phyloP scores from a whole-genome alignment of 768 basidiomycete species.

The Agaricus sinodeliciosus region DNA sequence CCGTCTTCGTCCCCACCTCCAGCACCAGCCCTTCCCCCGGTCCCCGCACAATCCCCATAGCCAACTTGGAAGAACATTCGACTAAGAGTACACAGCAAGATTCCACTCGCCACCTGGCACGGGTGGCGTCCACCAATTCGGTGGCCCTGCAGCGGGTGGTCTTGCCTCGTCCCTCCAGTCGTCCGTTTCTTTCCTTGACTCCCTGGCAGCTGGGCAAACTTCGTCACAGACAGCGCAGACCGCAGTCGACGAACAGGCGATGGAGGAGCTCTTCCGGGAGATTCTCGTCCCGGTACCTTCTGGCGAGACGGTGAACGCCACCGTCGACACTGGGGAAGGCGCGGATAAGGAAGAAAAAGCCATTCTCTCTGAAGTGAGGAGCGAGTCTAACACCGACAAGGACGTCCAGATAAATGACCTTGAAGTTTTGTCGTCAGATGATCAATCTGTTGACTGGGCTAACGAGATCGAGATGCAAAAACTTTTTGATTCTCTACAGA shows the following conservation, averaged over 20 bases:
- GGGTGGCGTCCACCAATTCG: constrained; percentile 81
- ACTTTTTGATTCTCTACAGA: constrained; percentile 35
- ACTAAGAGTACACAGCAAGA: constrained; percentile 29
- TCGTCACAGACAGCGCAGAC: constrained; percentile 35
- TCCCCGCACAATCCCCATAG: constrained; percentile 16
- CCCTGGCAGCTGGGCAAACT: constrained; percentile 17
- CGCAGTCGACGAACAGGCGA: constrained; percentile 54
- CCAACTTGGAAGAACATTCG: constrained; percentile 20
- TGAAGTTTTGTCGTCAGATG: constrained; percentile 9
- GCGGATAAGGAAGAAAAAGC: constrained; percentile 10
- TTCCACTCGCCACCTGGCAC: constrained; percentile 96
- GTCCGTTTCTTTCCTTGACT: constrained; percentile 14
- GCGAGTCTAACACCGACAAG: constrained; percentile 4
- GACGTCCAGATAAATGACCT: neutral
- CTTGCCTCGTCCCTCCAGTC: constrained; percentile 23
- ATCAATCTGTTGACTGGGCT: constrained; percentile 22
- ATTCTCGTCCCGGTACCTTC: constrained; percentile 49
- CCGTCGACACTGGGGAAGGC: constrained; percentile 13
- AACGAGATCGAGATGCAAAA: constrained; percentile 56
- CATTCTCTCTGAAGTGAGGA: constrained; percentile 14
- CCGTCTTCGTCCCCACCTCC: constrained; percentile 23
- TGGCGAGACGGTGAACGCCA: constrained; percentile 24
- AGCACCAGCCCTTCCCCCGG: constrained; percentile 16
- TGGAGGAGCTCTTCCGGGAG: constrained; percentile 66
- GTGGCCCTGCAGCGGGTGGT: constrained; percentile 95